phyloP scores from a whole-genome alignment of 2,329 filamentous ascomycete species.

The Ascochyta clinopodiicola region DNA sequence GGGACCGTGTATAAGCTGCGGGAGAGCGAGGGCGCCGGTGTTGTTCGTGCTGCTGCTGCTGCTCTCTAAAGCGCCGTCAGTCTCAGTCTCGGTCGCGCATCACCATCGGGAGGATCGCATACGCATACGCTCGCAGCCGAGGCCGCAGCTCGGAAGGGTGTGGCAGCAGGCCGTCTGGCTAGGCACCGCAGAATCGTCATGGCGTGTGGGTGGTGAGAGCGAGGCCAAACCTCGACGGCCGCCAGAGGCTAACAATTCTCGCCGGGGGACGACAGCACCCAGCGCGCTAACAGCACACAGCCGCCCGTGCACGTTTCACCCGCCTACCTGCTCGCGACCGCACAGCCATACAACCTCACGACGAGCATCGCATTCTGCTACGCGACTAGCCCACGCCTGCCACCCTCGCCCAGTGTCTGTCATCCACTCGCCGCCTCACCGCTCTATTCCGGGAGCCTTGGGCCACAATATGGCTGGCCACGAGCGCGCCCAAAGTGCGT shows the following conservation, averaged over 20 bases:
- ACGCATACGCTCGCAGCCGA: slow-evolving; percentile 34
- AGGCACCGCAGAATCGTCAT: slow-evolving; percentile 46
- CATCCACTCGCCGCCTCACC: slow-evolving; percentile 44
- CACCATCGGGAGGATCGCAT: slow-evolving; percentile 16
- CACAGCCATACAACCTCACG: slow-evolving; percentile 48
- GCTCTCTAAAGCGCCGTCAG: slow-evolving; percentile 40
- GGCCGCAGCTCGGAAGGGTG: slow-evolving; percentile 29
- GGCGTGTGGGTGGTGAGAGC: slow-evolving; percentile 17
- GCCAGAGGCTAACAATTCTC: slow-evolving; percentile 16
- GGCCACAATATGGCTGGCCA: slow-evolving; percentile 22
- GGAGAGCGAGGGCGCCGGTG: slow-evolving; percentile 22
- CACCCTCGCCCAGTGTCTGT: slow-evolving; percentile 29
- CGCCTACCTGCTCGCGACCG: slow-evolving; percentile 25
- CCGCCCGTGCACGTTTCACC: slow-evolving; percentile 43
- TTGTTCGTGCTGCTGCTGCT: neutral
- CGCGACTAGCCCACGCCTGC: slow-evolving; percentile 24
- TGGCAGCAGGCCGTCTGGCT: slow-evolving; percentile 34
- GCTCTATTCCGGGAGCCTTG: slow-evolving; percentile 30
- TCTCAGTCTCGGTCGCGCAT: slow-evolving; percentile 30
- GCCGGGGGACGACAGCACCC: neutral
- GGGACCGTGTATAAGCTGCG: slow-evolving; percentile 55
- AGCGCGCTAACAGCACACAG: slow-evolving; percentile 31
- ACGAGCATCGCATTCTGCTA: slow-evolving; percentile 32
- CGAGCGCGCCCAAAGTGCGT: slow-evolving; percentile 13
- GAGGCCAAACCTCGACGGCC: slow-evolving; percentile 3